Evolutionary conservation across 164 flowering plant genomes (phyloP).

Genomic region (Nymphaea colorata): DNA sequence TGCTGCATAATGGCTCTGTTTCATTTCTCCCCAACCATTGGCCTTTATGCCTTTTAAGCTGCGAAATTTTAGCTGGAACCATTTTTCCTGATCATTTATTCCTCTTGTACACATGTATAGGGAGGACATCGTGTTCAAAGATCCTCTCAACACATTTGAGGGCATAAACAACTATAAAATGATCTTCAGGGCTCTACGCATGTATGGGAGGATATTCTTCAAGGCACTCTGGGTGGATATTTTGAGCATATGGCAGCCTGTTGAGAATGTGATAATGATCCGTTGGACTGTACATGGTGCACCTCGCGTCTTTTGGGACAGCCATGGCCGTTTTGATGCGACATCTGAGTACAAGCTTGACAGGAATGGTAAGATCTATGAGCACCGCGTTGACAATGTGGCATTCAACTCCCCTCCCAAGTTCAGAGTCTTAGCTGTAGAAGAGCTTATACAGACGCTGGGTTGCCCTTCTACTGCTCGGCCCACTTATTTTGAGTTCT

Average conservation of each 20-base stretch:
- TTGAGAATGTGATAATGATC: constrained; percentile 54
- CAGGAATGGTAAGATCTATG: constrained; percentile 69
- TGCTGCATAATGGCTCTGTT: too few species aligned
- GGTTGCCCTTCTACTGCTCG: constrained; percentile 64
- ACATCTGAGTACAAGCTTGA: constrained; percentile 79
- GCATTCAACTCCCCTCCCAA: constrained; percentile 61
- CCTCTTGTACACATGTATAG: constrained; percentile 15
- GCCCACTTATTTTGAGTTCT: constrained; percentile 64
- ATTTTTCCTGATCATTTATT: neutral
- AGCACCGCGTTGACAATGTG: constrained; percentile 72
- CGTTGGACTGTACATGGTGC: constrained; percentile 78
- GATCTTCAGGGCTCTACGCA: constrained; percentile 67
- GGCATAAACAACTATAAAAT: constrained; percentile 81
- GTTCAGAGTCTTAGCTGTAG: constrained; percentile 44
- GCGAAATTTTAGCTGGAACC: neutral
- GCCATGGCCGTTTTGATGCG: constrained; percentile 70
- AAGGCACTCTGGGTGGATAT: constrained; percentile 60
- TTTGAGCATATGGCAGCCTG: constrained; percentile 67
- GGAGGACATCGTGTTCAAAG: constrained; percentile 80
- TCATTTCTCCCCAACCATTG: too few species aligned
- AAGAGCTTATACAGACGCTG: constrained; percentile 44
- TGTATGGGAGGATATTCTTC: constrained; percentile 67
- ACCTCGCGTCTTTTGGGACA: constrained; percentile 80
- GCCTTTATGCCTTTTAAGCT: too few species aligned
- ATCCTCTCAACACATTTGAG: constrained; percentile 64